Evolutionary conservation across 2,329 filamentous ascomycete genomes (phyloP).

Genomic region (Aspergillus eucalypticola): DNA sequence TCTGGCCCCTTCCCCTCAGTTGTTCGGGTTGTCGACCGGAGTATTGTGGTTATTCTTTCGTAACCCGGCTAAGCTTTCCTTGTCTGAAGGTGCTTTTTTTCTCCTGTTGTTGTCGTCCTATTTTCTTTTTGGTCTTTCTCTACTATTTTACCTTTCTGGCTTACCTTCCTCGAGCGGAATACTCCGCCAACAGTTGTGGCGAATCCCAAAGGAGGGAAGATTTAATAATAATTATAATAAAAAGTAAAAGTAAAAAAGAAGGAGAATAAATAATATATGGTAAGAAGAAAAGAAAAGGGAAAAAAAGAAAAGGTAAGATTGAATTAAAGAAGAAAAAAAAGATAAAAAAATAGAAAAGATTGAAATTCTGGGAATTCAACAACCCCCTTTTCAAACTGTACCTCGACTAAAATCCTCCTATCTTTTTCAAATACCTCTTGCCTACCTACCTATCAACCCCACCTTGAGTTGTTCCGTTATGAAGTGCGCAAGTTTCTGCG

Average conservation of each 20-base stretch:
- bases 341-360: neutral
- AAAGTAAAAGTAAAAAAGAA: neutral
- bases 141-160: conserved; percentile 9
- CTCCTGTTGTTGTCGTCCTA: neutral
- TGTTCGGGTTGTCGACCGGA: conserved; percentile 5
- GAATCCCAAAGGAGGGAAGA: conserved; percentile 10
- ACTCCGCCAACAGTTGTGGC: conserved; percentile 25
- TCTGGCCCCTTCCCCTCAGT: conserved; percentile 24
- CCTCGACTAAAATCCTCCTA: conserved; percentile 7
- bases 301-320: neutral
- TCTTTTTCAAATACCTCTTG: neutral
- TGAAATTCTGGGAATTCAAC: neutral
- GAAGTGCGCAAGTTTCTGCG: conserved; percentile 11
- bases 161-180: conserved; percentile 15
- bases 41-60: conserved; percentile 9
- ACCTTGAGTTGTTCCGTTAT: conserved; percentile 16
- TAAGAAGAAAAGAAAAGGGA: neutral
- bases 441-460: conserved; percentile 1
- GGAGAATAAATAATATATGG: neutral
- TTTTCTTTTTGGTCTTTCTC: neutral
- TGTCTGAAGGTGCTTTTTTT: conserved; percentile 14
- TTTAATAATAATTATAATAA: neutral
- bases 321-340: neutral
- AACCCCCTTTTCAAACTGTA: neutral
- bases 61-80: conserved; percentile 29